Percentiles rank a stretch among this genome's conserved stretches.
Evolutionary conservation across 805 yeast species (phyloP).

Genomic region (Hanseniaspora lindneri): DNA sequence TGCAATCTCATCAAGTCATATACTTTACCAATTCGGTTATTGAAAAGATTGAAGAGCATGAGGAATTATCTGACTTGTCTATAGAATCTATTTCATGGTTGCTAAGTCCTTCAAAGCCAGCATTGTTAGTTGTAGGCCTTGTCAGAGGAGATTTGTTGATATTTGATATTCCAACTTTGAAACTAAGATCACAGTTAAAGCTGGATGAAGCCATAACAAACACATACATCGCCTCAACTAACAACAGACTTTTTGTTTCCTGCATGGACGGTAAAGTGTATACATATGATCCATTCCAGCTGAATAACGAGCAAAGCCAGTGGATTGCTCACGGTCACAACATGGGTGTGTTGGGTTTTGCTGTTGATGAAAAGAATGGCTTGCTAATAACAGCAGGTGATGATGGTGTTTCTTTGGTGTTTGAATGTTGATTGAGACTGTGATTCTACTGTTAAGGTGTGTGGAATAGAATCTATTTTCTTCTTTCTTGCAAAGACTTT

Average conservation of each 20-base stretch:
- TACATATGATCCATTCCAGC: constrained; percentile 75
- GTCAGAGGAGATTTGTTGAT: constrained; percentile 80
- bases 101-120: constrained; percentile 31
- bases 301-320: constrained; percentile 30
- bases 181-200: constrained; percentile 57
- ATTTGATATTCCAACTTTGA: constrained; percentile 79
- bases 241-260: constrained; percentile 49
- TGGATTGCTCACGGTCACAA: constrained; percentile 83
- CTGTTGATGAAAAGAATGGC: constrained; percentile 42
- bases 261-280: constrained; percentile 78
- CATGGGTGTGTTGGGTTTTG: constrained; percentile 76
- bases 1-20: constrained; percentile 59
- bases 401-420: constrained; percentile 83
- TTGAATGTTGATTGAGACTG: constrained; percentile 30
- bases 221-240: constrained; percentile 27
- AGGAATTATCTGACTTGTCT: constrained; percentile 47
- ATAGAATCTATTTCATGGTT: constrained; percentile 80
- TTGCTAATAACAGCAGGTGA: constrained; percentile 81
- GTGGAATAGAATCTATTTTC: too few species aligned
- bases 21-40: constrained; percentile 48
- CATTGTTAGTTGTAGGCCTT: constrained; percentile 72
- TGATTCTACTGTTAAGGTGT: too few species aligned
- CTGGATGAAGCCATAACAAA: constrained; percentile 79
- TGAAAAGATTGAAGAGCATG: constrained; percentile 44
- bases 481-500: neutral